Base-by-base conservation (phyloP, 208 protist species). In the Angomonas ambiguus region DNA sequence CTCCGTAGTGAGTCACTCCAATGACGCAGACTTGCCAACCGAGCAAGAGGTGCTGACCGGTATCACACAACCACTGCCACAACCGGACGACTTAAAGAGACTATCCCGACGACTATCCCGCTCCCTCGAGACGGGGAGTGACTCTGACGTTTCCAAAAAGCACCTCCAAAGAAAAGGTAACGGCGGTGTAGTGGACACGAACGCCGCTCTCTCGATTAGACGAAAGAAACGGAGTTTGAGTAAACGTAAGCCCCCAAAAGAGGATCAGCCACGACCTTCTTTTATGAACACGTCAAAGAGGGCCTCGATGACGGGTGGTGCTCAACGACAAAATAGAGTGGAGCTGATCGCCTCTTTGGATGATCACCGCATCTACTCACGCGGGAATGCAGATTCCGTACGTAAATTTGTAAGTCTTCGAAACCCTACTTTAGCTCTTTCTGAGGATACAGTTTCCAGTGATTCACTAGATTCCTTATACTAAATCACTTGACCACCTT, bases 381-480 rank as follows among this genome's bases (percentile, higher is more conserved):
- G 16, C 8, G 8, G 11, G 38, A 16, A 16, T 16, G 11, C 38
- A 45, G 38, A 45, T 45, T n/a, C 11, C 16, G 38, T 45, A 16
- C 38, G 38, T 45, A 45, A 45, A 16, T 45, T n/a, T 16, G 38
- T 45, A 16, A 45, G 38, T 45, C 38, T 45, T n/a, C 38, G 38
- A 8, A 45, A 45, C 38, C 38, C 38, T 16, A 45, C 38, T 8
- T 16, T 45, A n/a, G 38, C 38, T 8, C 16, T 45, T 45, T 45
- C 38, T 16, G 8, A 8, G 16, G 38, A 45, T 45, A 45, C 38
- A 45, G 38, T 45, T 45, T 16, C 11, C 41, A 63, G 58, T 27
- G 31, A 69, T 65, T 35, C 32, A 58, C 45, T 30, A 30, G 51
- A 59, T 33, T 65, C 3, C 49, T 72, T 59, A 33, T 66, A n/a